Conservation (phyloP, 176 grass and related monocot species). For the Sorghum bicolor region Sorghum_bicolor_NCBIv3 NC_012871.2:66259501-66260000, state of each 20-base stretch:
- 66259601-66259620: background rate
- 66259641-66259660: constrained; percentile 59
- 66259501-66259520: constrained; percentile 33
- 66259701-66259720: constrained; percentile 8
- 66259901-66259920: background rate
- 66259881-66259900: background rate
- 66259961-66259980: background rate
- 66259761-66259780: constrained; percentile 4
- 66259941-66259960: background rate
- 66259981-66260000: background rate
- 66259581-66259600: background rate
- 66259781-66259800: constrained; percentile 28
- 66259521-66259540: constrained; percentile 48
- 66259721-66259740: constrained; percentile 3
- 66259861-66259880: background rate
- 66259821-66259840: background rate
- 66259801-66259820: constrained; percentile 36
- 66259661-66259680: constrained; percentile 21
- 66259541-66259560: constrained; percentile 49
- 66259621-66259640: constrained; percentile 53
- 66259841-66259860: constrained; percentile 11
- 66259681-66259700: background rate
- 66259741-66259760: constrained; percentile 3
- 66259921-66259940: background rate
- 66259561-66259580: constrained; percentile 26